phyloP scores from a whole-genome alignment of 257 asterid species.

The Linaria vulgaris region DNA sequence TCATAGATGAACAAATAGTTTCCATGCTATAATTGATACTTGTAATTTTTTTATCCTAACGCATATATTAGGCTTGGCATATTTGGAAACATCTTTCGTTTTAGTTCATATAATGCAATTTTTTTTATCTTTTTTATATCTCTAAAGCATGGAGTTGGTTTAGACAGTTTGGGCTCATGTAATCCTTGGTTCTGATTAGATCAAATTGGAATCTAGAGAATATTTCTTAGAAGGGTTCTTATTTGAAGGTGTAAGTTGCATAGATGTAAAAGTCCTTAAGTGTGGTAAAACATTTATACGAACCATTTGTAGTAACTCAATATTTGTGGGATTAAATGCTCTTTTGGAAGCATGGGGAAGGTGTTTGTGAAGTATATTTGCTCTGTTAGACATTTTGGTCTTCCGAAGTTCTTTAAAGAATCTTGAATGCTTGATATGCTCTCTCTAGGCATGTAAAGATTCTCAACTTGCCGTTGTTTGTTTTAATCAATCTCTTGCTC shows the following conservation, averaged over 20 bases:
- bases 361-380: not conserved
- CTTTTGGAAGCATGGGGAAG: not conserved
- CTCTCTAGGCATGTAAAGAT: no score
- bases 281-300: no score
- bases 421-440: not conserved
- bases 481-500: conserved; percentile 2
- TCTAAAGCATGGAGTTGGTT: not conserved
- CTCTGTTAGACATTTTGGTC: not conserved
- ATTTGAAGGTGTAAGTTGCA: not conserved
- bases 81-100: not conserved
- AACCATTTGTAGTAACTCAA: no score
- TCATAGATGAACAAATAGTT: conserved; percentile 2
- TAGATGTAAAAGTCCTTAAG: not conserved
- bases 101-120: not conserved
- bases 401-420: not conserved
- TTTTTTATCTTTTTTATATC: not conserved
- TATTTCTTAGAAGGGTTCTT: not conserved
- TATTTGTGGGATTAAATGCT: no score
- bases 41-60: not conserved
- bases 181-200: not conserved
- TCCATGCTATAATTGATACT: not conserved
- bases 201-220: not conserved
- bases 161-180: not conserved
- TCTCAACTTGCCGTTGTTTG: no score
- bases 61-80: conserved; percentile 12